Evolutionary conservation across 345 rosid species (phyloP).

Genomic region (Noccaea bulbosa): DNA sequence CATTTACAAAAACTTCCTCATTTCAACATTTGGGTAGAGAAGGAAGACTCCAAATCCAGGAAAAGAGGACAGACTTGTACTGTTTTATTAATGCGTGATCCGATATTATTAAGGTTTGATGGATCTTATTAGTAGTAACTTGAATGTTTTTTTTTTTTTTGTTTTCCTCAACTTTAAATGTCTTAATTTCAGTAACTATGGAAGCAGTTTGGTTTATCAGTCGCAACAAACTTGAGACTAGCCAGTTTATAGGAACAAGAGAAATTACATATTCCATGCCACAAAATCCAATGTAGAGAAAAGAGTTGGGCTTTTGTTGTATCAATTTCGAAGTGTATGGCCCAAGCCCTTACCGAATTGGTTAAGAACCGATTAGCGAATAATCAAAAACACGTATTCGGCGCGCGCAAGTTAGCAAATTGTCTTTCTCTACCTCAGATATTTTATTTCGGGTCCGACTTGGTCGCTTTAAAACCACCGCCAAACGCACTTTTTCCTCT

Average conservation of each 20-base stretch:
- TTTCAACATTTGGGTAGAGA: constrained; percentile 71
- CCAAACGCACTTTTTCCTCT: constrained; percentile 2
- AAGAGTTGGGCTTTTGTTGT: too few relatives aligned
- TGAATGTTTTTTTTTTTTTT: not conserved
- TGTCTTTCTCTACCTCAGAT: constrained; percentile 28
- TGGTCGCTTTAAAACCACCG: constrained; percentile 30
- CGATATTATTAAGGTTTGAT: constrained; percentile 9
- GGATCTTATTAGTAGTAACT: not conserved
- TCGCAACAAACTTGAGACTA: not conserved
- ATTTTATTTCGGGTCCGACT: constrained; percentile 10
- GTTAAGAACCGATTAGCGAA: too few relatives aligned
- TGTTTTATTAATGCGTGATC: constrained; percentile 1
- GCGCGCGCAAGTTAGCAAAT: constrained; percentile 35
- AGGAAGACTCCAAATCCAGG: constrained; percentile 6
- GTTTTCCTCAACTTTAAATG: not conserved
- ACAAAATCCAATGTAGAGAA: too few relatives aligned
- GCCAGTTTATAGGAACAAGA: not conserved
- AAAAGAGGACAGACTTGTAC: constrained; percentile 16
- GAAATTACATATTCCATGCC: too few relatives aligned
- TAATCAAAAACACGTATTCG: too few relatives aligned
- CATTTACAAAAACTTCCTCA: constrained; percentile 82
- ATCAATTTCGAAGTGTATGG: too few relatives aligned
- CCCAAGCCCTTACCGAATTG: too few relatives aligned
- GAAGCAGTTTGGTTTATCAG: not conserved
- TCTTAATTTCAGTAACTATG: constrained; percentile 1